These are phyloP conservation scores for Alternaria sp. DNA, from an alignment of 2,329 filamentous ascomycete genomes.

Conservation along the genomic window DNA sequence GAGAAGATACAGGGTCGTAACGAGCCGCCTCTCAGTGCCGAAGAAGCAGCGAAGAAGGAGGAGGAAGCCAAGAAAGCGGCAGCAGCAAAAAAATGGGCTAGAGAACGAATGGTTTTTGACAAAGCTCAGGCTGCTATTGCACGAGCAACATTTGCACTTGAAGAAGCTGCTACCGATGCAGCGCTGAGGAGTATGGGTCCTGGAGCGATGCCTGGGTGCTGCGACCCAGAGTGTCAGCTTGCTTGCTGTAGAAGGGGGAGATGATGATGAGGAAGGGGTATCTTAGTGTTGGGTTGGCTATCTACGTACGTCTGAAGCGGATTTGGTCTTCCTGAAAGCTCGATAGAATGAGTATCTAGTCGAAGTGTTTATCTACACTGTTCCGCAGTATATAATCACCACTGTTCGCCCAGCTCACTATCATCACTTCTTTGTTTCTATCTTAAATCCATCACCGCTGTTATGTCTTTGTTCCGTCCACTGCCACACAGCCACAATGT, in stretches of 20 bases:
- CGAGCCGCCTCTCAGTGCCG: neutral
- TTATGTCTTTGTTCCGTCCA: neutral
- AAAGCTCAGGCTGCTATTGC: neutral
- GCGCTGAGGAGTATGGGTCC: neutral
- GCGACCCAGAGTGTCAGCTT: neutral
- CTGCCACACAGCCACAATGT: neutral
- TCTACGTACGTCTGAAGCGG: neutral
- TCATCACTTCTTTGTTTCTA: neutral
- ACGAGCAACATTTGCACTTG: neutral
- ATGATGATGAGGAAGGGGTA: neutral
- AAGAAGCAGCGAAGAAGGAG: neutral
- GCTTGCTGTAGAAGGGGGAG: neutral
- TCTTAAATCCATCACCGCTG: neutral
- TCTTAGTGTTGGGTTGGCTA: neutral
- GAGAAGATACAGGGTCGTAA: neutral
- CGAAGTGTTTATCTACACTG: neutral
- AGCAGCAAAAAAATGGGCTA: neutral
- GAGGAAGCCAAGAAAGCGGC: neutral
- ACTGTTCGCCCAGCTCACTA: neutral
- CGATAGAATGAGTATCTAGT: rapidly evolving
- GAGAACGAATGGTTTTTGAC: neutral
- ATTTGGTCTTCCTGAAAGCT: neutral
- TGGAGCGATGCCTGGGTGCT: neutral
- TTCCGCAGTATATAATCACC: neutral
- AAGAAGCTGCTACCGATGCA: neutral